Base-by-base conservation (phyloP, 2,329 filamentous ascomycete genomes). In the Cytospora piceicola region DNA sequence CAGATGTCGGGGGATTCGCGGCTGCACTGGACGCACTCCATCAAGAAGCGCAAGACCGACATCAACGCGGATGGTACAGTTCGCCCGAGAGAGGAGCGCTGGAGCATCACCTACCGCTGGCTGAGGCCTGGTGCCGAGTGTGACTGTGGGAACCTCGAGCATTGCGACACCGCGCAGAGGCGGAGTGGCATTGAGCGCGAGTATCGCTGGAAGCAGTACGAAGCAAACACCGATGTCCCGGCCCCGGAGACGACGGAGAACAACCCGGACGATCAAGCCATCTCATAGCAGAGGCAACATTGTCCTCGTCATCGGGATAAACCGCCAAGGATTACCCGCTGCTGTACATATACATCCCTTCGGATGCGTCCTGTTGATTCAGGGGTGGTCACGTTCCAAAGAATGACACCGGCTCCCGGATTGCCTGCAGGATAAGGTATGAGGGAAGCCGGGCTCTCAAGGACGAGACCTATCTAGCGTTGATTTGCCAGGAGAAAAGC, bases 51-150 rank as follows among this genome's bases (percentile, higher is more conserved):
- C 53, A 78, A 78, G 67, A 78, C 80, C 4, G 83, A 85, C 64
- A 74, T 73, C 0, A 65, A 85, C 1, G 17, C 6, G 8, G 60
- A 66, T 24, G 83, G 81, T 0, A 78, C 75, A 1, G 76, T 83
- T 2, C 75, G 83, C 6, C 65, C 69, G 42, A 75, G 83, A 0
- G 70, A 67, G 2, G 76, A 84, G 34, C 76, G 83, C 8, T 86
- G 83, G 83, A 86, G 83, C 70, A 77, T 86, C 53, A 86, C 83
- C 2, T 86, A 83, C 70, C 78, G 83, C 0, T 86, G 83, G 83
- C 69, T 84, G 7, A 74, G 83, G 9, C 73, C 78, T 7, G 77
- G 78, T 0, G 78, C 73, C 0, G 76, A 77, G 14, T 86, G 83
- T 65, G 81, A 81, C 60, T 86, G 83, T 69, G 83, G 83, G 3